phyloP scores from a whole-genome alignment of 202 grass and related monocot genomes.

The Schoenoplectus triqueter region DNA sequence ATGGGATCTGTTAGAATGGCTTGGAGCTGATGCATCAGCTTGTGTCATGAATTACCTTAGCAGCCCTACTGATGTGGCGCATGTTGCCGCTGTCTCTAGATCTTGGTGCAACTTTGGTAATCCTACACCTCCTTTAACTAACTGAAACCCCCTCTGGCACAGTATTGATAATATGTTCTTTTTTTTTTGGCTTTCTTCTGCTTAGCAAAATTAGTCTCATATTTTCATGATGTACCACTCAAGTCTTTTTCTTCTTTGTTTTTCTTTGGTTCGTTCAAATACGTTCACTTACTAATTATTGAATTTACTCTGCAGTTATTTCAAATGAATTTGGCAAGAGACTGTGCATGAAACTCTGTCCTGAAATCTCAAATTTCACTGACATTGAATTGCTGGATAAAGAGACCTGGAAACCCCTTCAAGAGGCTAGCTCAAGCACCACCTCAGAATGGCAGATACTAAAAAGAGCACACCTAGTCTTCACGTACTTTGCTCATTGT shows the following conservation, averaged over 20 bases:
- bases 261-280: not conserved
- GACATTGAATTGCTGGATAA: conserved; percentile 34
- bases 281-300: conserved; percentile 21
- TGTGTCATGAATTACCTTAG: conserved; percentile 53
- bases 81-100: conserved; percentile 58
- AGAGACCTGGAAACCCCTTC: not conserved
- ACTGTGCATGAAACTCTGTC: conserved; percentile 52
- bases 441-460: conserved; percentile 40
- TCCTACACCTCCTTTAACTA: not conserved
- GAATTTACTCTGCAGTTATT: conserved; percentile 48
- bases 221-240: not conserved
- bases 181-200: not conserved
- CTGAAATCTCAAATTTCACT: conserved; percentile 55
- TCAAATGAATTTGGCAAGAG: conserved; percentile 61
- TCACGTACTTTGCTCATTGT: conserved; percentile 41
- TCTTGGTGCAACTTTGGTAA: conserved; percentile 72
- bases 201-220: not conserved
- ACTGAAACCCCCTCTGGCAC: not conserved
- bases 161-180: not conserved
- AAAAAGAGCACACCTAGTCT: conserved; percentile 47
- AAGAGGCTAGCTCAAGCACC: conserved; percentile 43
- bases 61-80: conserved; percentile 57
- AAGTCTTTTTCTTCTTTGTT: not conserved
- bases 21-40: conserved; percentile 54
- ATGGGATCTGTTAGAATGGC: conserved; percentile 59